phyloP scores from a whole-genome alignment of 1,284 basidiomycete genomes.

The Stereum hirsutum region DNA sequence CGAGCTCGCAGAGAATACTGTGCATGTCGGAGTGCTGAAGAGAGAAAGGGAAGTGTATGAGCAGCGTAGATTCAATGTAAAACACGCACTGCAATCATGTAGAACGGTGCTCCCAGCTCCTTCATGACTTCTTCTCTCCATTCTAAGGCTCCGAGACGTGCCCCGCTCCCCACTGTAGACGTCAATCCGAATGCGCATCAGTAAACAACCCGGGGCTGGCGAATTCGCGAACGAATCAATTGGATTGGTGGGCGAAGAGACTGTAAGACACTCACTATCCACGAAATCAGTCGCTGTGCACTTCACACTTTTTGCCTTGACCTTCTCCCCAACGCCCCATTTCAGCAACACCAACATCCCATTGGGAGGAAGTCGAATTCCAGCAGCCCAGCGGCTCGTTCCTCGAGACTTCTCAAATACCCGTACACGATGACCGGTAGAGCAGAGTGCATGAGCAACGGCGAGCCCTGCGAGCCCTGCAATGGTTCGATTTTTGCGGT shows the following conservation, averaged over 20 bases:
- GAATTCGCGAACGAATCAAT: too few species aligned
- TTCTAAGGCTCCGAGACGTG: constrained; percentile 33
- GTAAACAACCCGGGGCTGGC: too few species aligned
- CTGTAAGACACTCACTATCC: background rate
- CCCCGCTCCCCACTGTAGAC: constrained; percentile 33
- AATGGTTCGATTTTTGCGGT: background rate
- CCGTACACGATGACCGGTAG: constrained; percentile 40
- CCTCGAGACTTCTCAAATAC: constrained; percentile 33
- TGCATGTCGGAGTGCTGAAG: constrained; percentile 28
- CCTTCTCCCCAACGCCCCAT: constrained; percentile 39
- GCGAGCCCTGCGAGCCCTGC: constrained; percentile 32
- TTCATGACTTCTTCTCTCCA: constrained; percentile 45
- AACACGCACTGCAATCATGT: constrained; percentile 34
- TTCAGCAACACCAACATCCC: constrained; percentile 38
- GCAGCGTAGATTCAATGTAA: too few species aligned
- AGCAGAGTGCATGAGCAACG: constrained; percentile 35
- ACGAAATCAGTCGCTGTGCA: constrained; percentile 18
- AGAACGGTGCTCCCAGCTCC: constrained; percentile 45
- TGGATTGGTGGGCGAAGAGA: too few species aligned
- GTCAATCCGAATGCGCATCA: too few species aligned
- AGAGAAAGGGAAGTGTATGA: constrained; percentile 5
- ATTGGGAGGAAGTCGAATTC: constrained; percentile 44
- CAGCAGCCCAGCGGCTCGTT: constrained; percentile 24
- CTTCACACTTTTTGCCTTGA: constrained; percentile 19
- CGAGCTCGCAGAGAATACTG: constrained; percentile 24